Evolutionary conservation across 2,329 filamentous ascomycete genomes (phyloP).

Genomic region (Aureobasidium pullulans): DNA sequence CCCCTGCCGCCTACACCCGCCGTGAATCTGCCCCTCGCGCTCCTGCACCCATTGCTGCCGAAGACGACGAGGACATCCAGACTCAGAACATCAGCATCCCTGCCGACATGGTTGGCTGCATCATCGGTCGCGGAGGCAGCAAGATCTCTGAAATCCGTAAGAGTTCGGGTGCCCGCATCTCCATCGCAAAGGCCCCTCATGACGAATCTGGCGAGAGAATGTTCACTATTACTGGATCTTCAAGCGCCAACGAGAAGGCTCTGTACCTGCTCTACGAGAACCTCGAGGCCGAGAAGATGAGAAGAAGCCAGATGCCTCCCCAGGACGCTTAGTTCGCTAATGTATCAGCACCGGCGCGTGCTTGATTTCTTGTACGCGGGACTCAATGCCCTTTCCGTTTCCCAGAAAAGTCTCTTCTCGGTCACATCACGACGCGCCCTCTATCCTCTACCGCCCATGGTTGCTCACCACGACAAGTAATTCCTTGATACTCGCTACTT

Average conservation of each 20-base stretch:
- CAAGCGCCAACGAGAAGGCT: conserved; percentile 89
- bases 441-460: background rate
- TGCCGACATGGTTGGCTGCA: conserved; percentile 98
- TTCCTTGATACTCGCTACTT: background rate
- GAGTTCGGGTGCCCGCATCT: conserved; percentile 92
- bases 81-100: conserved; percentile 99
- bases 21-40: conserved; percentile 71
- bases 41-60: conserved; percentile 73
- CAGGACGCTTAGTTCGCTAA: conserved; percentile 16
- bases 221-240: conserved; percentile 98
- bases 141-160: conserved; percentile 99
- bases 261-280: conserved; percentile 97
- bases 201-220: conserved; percentile 97
- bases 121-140: conserved; percentile 88
- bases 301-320: conserved; percentile 69
- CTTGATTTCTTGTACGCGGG: background rate
- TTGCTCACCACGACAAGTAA: conserved; percentile 9
- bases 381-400: background rate
- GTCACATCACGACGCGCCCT: background rate
- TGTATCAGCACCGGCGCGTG: background rate
- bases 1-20: conserved; percentile 60
- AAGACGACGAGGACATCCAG: conserved; percentile 95
- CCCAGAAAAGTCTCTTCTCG: background rate
- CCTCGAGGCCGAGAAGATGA: conserved; percentile 97
- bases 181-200: conserved; percentile 93